phyloP scores from a whole-genome alignment of 2,329 filamentous ascomycete species.

The Trichoderma sp. region DNA sequence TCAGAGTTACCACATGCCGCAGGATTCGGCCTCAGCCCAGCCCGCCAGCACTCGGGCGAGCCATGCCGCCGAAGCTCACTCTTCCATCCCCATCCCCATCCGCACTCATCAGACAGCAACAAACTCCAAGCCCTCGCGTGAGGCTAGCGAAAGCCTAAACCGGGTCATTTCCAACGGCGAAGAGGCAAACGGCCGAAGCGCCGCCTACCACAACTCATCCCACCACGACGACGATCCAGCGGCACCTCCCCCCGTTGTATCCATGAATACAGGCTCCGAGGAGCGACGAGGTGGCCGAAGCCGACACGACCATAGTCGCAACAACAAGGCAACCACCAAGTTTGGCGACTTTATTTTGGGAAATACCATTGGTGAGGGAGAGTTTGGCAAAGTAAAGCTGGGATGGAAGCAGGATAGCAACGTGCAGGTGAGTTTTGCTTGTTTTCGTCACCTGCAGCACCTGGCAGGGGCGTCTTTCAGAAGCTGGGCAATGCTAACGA shows the following conservation, averaged over 20 bases:
- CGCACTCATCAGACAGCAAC: constrained; percentile 42
- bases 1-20: constrained; percentile 26
- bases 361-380: constrained; percentile 93
- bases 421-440: constrained; percentile 59
- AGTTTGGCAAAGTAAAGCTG: constrained; percentile 98
- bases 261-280: constrained; percentile 45
- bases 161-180: constrained; percentile 56
- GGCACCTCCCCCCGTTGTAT: constrained; percentile 45
- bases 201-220: constrained; percentile 28
- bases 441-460: background rate
- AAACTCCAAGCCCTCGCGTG: constrained; percentile 61
- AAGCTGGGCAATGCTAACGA: background rate
- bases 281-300: constrained; percentile 52
- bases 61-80: constrained; percentile 40
- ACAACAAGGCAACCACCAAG: constrained; percentile 67
- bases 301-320: constrained; percentile 55
- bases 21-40: constrained; percentile 41
- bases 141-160: constrained; percentile 77
- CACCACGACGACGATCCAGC: constrained; percentile 41
- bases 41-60: constrained; percentile 42
- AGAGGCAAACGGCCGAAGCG: constrained; percentile 32
- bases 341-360: constrained; percentile 96
- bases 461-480: background rate
- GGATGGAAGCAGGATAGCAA: constrained; percentile 96
- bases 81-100: constrained; percentile 35